A percentile compares a stretch with the other conserved stretches of the same genome.
Conservation (phyloP, 2,329 filamentous ascomycete genomes). For the Pseudopithomyces chartarum region DNA sequence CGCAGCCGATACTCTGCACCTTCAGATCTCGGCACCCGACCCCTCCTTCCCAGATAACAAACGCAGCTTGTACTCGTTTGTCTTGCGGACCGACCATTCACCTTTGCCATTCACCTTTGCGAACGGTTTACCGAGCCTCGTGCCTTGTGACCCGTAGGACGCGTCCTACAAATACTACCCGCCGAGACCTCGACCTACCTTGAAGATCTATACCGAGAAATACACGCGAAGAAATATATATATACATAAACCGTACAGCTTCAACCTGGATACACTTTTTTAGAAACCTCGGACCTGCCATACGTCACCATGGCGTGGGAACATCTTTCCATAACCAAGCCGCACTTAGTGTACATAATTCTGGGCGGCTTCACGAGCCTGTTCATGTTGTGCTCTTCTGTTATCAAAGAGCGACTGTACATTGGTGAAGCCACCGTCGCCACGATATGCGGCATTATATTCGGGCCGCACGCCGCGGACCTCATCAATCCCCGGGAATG, state of each 20-base stretch:
- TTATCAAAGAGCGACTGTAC: slow-evolving; percentile 98
- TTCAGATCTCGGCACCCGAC: slow-evolving; percentile 24
- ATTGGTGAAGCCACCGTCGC: slow-evolving; percentile 98
- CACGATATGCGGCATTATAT: slow-evolving; percentile 85
- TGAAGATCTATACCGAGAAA: neutral
- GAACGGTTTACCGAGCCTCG: neutral
- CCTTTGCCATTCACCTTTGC: no score
- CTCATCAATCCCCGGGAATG: slow-evolving; percentile 76
- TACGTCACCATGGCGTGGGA: slow-evolving; percentile 70
- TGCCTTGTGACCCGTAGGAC: slow-evolving; percentile 4
- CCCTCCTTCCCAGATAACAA: slow-evolving; percentile 33
- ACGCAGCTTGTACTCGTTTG: slow-evolving; percentile 9
- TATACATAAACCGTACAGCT: neutral
- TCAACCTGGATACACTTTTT: neutral
- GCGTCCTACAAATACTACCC: neutral
- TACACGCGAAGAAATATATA: neutral
- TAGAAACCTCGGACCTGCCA: slow-evolving; percentile 9
- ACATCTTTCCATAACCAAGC: slow-evolving; percentile 84
- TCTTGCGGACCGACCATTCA: slow-evolving; percentile 9
- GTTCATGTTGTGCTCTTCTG: slow-evolving; percentile 97
- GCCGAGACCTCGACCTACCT: neutral
- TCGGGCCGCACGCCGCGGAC: slow-evolving; percentile 82
- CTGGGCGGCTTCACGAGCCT: slow-evolving; percentile 95
- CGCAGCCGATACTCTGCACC: slow-evolving; percentile 22
- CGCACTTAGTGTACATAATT: slow-evolving; percentile 98